Base-by-base conservation (phyloP, 305 asterid genomes). In the Fraxinus xanthoxyloides region DNA sequence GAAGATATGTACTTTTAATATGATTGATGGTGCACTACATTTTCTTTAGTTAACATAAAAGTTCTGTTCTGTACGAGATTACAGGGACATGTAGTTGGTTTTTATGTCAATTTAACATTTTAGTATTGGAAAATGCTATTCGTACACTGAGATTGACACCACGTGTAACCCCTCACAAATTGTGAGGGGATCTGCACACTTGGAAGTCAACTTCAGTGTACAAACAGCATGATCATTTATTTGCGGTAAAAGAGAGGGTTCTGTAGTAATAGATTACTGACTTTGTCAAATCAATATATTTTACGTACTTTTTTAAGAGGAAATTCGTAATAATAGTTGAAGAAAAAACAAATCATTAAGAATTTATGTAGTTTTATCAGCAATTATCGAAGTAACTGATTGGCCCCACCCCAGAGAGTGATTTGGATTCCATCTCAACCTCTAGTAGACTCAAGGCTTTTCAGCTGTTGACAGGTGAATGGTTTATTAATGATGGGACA, bases 341-440 rank as follows among this genome's bases (percentile, higher is more conserved):
- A 40, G 48, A n/a, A 40, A 40, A 46, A 15, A 15, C 4, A 46
- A 13, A 46, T 46, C 59, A 46, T 46, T 46, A 40, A 40, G 48
- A 40, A 40, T 40, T 46, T 3, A 46, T 46, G 54, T 43, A 46
- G 56, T 46, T 46, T 1, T 46, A 46, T 46, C 19, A 46, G 56
- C 56, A 46, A 46, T 46, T 13, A 46, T 43, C 54, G 54, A 43
- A 43, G 54, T 12, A 43, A 43, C 56, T 13, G 56, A 76, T 65
- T 51, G 85, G 84, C 0, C 78, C 78, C 56, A 3, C 19, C 19
- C 56, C 77, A 28, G 3, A n/a, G 76, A 83, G 83, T 87, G 54
- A 85, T 70, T 48, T 78, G 30, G 46, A 70, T 54, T 81, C 83
- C 51, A 59, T 84, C 23, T 75, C 78, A 76, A 81, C 5, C 76